phyloP scores from a whole-genome alignment of 345 rosid genomes.

The Pistacia integerrima region DNA sequence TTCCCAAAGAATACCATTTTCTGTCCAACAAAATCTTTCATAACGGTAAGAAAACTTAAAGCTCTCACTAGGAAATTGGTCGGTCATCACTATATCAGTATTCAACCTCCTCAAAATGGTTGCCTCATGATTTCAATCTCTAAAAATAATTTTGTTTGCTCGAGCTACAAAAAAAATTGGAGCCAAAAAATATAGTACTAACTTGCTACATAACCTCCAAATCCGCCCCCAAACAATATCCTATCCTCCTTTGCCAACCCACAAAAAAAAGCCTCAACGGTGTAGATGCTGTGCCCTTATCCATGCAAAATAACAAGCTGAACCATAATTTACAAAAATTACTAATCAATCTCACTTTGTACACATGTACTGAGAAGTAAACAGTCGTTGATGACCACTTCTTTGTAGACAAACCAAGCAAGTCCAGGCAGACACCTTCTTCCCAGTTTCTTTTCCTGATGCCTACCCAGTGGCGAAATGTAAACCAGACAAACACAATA shows the following conservation, averaged over 20 bases:
- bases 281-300: slow-evolving; percentile 23
- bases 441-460: slow-evolving; percentile 5
- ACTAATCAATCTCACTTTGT: slow-evolving; percentile 45
- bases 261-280: slow-evolving; percentile 17
- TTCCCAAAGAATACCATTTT: slow-evolving; percentile 28
- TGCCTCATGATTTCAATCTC: slow-evolving; percentile 29
- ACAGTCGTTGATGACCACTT: slow-evolving; percentile 17
- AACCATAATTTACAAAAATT: slow-evolving; percentile 31
- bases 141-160: slow-evolving; percentile 24
- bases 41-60: slow-evolving; percentile 18
- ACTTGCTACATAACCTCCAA: slow-evolving; percentile 25
- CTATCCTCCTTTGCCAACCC: slow-evolving; percentile 25
- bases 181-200: slow-evolving; percentile 25
- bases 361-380: slow-evolving; percentile 46
- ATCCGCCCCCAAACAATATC: slow-evolving; percentile 12
- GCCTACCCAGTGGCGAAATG: slow-evolving; percentile 8
- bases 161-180: slow-evolving; percentile 25
- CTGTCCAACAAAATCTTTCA: slow-evolving; percentile 22
- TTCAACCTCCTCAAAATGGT: slow-evolving; percentile 43
- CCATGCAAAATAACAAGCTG: slow-evolving; percentile 25
- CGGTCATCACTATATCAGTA: slow-evolving; percentile 28
- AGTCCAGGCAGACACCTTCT: slow-evolving; percentile 16
- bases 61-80: slow-evolving; percentile 18
- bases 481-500: slow-evolving; percentile 12
- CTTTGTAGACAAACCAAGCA: slow-evolving; percentile 23